Evolutionary conservation across 139 green algal genomes (phyloP).

Genomic region (Deuterostichococcus epilithicus): DNA sequence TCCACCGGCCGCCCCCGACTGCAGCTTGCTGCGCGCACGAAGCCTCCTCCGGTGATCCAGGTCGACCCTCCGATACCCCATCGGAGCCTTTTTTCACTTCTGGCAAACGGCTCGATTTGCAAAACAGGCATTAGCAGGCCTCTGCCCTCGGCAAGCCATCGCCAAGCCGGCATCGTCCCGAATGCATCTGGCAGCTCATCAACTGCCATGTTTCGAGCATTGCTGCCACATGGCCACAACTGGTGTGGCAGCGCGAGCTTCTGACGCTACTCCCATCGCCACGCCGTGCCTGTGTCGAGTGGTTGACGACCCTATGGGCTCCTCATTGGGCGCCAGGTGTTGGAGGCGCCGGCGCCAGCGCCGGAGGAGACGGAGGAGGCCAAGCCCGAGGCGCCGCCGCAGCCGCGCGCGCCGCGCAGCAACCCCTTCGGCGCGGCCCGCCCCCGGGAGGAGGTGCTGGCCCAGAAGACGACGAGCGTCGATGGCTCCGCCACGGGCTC

Average conservation of each 20-base stretch:
- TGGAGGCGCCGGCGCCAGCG: background rate
- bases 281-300: background rate
- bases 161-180: conserved; percentile 1
- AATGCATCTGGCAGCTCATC: no score
- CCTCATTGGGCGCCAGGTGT: background rate
- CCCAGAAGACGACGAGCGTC: conserved; percentile 78
- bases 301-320: background rate
- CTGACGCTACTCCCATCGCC: no score
- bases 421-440: conserved; percentile 82
- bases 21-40: conserved; percentile 56
- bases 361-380: conserved; percentile 1
- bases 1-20: conserved; percentile 46
- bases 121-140: no score
- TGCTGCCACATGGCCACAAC: no score
- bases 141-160: background rate
- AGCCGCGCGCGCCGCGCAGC: conserved; percentile 5
- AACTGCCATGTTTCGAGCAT: no score
- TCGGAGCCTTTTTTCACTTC: no score
- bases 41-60: conserved; percentile 17
- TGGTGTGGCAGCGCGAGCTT: no score
- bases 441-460: conserved; percentile 86
- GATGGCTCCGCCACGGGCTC: background rate
- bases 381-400: background rate
- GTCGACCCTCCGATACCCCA: no score
- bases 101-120: no score